Evolutionary conservation across 2,329 filamentous ascomycete genomes (phyloP).

Genomic region (Pseudogymnoascus sp.): DNA sequence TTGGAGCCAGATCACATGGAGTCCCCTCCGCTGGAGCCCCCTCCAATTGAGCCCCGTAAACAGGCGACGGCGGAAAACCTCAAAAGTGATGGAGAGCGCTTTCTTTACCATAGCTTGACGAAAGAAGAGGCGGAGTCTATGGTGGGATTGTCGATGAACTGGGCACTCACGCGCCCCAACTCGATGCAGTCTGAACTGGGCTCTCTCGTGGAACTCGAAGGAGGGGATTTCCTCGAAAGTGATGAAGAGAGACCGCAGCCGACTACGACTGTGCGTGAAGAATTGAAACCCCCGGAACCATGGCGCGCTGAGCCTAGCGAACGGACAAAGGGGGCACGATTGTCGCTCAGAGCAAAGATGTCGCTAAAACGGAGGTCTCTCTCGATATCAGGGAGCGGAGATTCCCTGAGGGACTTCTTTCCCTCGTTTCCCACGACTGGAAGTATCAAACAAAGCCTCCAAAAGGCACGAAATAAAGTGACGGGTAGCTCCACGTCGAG

Average conservation of each 20-base stretch:
- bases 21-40: background rate
- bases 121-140: slow-evolving; percentile 51
- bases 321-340: slow-evolving; percentile 25
- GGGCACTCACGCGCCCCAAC: slow-evolving; percentile 46
- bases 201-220: slow-evolving; percentile 41
- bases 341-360: slow-evolving; percentile 12
- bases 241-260: slow-evolving; percentile 26
- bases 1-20: background rate
- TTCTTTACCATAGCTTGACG: slow-evolving; percentile 11
- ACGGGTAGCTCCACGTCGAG: background rate
- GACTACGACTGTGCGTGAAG: background rate
- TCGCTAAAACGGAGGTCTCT: slow-evolving; percentile 38
- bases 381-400: slow-evolving; percentile 44
- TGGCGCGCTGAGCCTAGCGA: slow-evolving; percentile 37
- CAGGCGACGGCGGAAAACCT: background rate
- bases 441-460: background rate
- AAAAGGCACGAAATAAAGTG: background rate
- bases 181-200: slow-evolving; percentile 23
- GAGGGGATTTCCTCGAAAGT: slow-evolving; percentile 33
- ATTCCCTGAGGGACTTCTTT: slow-evolving; percentile 46
- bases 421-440: slow-evolving; percentile 25
- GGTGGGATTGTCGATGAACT: slow-evolving; percentile 51
- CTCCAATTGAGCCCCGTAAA: background rate
- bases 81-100: background rate
- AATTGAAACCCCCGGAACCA: slow-evolving; percentile 19